phyloP scores from a whole-genome alignment of 1,284 basidiomycete species.

The Puccinia polysora region DNA sequence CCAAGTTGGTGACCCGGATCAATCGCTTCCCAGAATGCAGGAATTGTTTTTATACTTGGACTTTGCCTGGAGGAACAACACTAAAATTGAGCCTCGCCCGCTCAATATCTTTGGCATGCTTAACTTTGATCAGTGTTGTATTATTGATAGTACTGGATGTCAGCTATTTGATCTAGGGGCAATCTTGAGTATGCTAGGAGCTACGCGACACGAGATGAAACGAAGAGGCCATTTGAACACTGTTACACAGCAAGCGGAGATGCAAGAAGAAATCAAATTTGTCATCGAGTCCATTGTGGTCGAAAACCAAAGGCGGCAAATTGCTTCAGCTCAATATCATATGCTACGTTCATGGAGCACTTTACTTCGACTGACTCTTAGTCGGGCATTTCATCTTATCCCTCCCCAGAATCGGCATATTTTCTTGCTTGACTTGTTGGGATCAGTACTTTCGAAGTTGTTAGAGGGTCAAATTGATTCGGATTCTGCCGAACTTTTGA shows the following conservation, averaged over 20 bases:
- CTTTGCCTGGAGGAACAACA: constrained; percentile 36
- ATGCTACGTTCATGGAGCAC: constrained; percentile 78
- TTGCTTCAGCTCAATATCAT: constrained; percentile 65
- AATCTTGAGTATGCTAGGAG: constrained; percentile 59
- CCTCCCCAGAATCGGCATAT: constrained; percentile 74
- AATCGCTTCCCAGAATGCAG: constrained; percentile 44
- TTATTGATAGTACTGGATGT: constrained; percentile 39
- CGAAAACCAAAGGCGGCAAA: constrained; percentile 78
- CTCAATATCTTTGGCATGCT: constrained; percentile 35
- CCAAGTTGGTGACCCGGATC: constrained; percentile 39
- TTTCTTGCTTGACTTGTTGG: constrained; percentile 79
- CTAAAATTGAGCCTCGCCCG: constrained; percentile 21
- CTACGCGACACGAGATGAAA: constrained; percentile 63
- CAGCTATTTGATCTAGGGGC: constrained; percentile 39
- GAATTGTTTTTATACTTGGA: constrained; percentile 43
- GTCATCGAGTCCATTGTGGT: constrained; percentile 74
- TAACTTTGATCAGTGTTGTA: constrained; percentile 41
- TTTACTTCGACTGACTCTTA: constrained; percentile 72
- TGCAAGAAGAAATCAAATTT: constrained; percentile 67
- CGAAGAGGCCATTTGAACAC: constrained; percentile 66
- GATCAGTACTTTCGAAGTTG: constrained; percentile 59
- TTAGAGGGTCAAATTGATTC: constrained; percentile 62
- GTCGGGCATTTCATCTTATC: constrained; percentile 74
- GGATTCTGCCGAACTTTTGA: constrained; percentile 58
- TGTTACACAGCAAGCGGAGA: constrained; percentile 63